Evolutionary conservation across 768 basidiomycete genomes (phyloP).

Genomic region (Amanita thiersii): DNA sequence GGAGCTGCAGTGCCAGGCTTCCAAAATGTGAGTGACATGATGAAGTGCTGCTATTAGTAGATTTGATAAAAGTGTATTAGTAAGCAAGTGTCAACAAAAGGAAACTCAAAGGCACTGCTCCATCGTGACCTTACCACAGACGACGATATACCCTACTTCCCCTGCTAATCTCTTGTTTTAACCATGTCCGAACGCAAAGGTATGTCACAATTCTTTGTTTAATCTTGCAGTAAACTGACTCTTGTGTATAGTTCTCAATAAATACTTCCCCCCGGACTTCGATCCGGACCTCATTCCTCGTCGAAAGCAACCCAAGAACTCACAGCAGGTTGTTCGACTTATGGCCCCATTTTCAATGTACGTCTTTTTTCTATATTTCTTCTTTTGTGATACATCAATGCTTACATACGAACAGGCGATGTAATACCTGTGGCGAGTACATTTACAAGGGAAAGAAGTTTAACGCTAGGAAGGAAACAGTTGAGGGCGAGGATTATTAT

Average conservation of each 20-base stretch:
- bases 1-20: constrained; percentile 82
- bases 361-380: constrained; percentile 16
- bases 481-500: constrained; percentile 94
- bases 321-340: constrained; percentile 94
- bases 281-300: constrained; percentile 95
- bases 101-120: too few relatives aligned
- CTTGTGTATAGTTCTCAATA: constrained; percentile 68
- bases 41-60: constrained; percentile 27
- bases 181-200: constrained; percentile 84
- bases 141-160: constrained; percentile 1
- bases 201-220: constrained; percentile 15
- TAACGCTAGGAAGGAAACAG: constrained; percentile 97
- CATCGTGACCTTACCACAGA: too few relatives aligned
- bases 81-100: too few relatives aligned
- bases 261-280: constrained; percentile 97
- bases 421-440: constrained; percentile 96
- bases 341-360: constrained; percentile 99
- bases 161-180: constrained; percentile 15
- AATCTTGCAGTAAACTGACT: background rate
- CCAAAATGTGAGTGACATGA: constrained; percentile 72
- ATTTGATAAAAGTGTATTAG: constrained; percentile 31
- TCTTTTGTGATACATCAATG: constrained; percentile 4
- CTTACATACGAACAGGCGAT: constrained; percentile 46
- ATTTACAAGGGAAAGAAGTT: constrained; percentile 99
- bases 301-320: constrained; percentile 84